A percentile compares a stretch with the other conserved stretches of the same genome.
Evolutionary conservation across 495 filamentous ascomycete genomes (phyloP).

Genomic region (Bathelium albidoporum): DNA sequence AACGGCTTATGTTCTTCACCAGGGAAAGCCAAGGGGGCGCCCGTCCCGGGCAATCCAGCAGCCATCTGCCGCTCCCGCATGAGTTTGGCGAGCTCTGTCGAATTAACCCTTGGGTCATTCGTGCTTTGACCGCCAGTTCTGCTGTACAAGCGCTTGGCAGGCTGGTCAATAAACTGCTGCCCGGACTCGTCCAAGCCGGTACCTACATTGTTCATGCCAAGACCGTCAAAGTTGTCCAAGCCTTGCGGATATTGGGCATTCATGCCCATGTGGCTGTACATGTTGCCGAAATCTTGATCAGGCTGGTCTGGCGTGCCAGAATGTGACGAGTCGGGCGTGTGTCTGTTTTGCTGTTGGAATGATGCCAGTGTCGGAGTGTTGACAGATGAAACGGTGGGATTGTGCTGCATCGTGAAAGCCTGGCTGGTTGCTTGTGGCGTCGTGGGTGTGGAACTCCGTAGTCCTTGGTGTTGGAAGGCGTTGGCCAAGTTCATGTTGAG

Average conservation of each 20-base stretch:
- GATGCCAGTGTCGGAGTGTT: constrained; percentile 75
- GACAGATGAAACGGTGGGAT: constrained; percentile 94
- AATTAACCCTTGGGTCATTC: constrained; percentile 61
- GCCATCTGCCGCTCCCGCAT: constrained; percentile 65
- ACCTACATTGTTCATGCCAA: constrained; percentile 21
- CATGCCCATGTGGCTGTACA: constrained; percentile 13
- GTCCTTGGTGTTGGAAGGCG: constrained; percentile 54
- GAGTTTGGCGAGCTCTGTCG: constrained; percentile 61
- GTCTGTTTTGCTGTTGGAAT: constrained; percentile 46
- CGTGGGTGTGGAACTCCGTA: constrained; percentile 73
- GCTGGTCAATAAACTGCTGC: constrained; percentile 82
- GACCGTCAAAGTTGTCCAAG: constrained; percentile 18
- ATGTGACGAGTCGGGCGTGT: constrained; percentile 63
- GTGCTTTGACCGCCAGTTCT: constrained; percentile 64
- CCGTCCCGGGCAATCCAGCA: constrained; percentile 36
- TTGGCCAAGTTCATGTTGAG: constrained; percentile 62
- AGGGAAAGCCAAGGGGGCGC: constrained; percentile 22
- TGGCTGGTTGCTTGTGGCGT: constrained; percentile 66
- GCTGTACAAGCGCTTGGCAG: constrained; percentile 85
- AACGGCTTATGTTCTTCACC: constrained; percentile 79
- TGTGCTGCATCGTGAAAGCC: constrained; percentile 65
- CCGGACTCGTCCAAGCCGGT: constrained; percentile 39
- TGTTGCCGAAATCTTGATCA: constrained; percentile 29
- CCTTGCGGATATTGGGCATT: constrained; percentile 13
- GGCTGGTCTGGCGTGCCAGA: constrained; percentile 62